Evolutionary conservation across 805 yeast species (phyloP).

Genomic region (Groenewaldozyma salmanticensis): DNA sequence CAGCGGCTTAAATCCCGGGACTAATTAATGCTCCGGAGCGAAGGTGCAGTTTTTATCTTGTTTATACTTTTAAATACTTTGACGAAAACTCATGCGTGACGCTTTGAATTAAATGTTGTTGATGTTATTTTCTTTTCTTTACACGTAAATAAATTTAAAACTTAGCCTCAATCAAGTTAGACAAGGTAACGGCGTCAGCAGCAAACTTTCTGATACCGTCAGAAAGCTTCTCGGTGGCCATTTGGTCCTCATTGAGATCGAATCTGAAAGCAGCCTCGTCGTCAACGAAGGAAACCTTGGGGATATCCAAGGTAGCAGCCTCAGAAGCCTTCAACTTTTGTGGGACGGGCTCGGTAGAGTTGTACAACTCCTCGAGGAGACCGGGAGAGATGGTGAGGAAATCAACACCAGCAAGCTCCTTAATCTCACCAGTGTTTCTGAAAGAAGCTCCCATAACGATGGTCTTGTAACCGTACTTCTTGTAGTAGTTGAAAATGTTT

Average conservation of each 20-base stretch:
- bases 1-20: too few relatives aligned
- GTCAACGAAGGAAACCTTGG: conserved; percentile 72
- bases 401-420: conserved; percentile 95
- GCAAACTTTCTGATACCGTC: conserved; percentile 98
- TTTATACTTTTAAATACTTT: too few relatives aligned
- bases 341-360: conserved; percentile 74
- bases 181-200: conserved; percentile 79
- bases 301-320: conserved; percentile 45
- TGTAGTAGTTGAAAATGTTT: conserved; percentile 91
- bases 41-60: too few relatives aligned
- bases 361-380: conserved; percentile 77
- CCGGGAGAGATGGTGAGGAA: conserved; percentile 91
- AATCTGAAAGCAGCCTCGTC: conserved; percentile 88
- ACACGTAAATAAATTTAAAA: conserved; percentile 6
- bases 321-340: conserved; percentile 60
- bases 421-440: conserved; percentile 94
- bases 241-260: conserved; percentile 87
- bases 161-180: conserved; percentile 24
- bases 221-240: conserved; percentile 96
- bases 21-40: too few relatives aligned
- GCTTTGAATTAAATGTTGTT: too few relatives aligned
- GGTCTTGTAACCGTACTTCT: conserved; percentile 92
- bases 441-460: conserved; percentile 99
- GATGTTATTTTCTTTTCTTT: not conserved
- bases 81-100: too few relatives aligned